Conservation (phyloP, 106 monocot species). For the Alisma plantagoaquatica region DNA sequence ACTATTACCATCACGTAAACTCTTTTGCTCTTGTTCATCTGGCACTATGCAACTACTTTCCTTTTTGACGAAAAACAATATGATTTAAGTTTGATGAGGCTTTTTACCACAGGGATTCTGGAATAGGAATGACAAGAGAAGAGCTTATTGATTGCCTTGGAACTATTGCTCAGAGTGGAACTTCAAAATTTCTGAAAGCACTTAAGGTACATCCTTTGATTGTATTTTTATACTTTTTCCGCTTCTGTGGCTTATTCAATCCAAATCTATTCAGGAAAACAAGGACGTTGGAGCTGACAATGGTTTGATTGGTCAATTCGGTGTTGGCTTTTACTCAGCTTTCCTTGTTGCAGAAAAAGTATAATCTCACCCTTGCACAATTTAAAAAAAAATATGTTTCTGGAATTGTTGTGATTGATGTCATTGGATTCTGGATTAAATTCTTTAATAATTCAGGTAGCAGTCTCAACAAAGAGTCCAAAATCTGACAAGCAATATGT, state of each 20-base stretch:
- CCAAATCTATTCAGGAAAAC: conserved; percentile 66
- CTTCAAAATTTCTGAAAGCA: conserved; percentile 89
- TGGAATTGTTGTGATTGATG: not conserved
- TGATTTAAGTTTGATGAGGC: too few species aligned
- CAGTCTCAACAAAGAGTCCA: conserved; percentile 94
- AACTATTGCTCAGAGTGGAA: conserved; percentile 99
- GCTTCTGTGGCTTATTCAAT: not conserved
- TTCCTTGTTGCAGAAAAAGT: conserved; percentile 96
- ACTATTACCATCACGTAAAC: conserved; percentile 78
- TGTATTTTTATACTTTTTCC: not conserved
- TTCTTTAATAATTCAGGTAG: conserved; percentile 37
- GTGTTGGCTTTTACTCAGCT: conserved; percentile 99
- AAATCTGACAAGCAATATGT: conserved; percentile 94
- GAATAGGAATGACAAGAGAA: conserved; percentile 97
- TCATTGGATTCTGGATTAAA: not conserved
- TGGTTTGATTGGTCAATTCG: conserved; percentile 96
- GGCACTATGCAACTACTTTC: not conserved
- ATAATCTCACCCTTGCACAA: not conserved
- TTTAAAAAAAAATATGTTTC: not conserved
- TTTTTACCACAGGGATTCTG: conserved; percentile 92
- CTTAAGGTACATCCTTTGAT: conserved; percentile 43
- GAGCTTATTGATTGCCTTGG: conserved; percentile 95
- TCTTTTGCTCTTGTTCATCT: not conserved
- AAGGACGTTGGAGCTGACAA: conserved; percentile 91
- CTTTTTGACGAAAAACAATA: not conserved